Evolutionary conservation across 371 early-diverging fungal genomes (phyloP).

Genomic region (Syncephalis plumigaleata): DNA sequence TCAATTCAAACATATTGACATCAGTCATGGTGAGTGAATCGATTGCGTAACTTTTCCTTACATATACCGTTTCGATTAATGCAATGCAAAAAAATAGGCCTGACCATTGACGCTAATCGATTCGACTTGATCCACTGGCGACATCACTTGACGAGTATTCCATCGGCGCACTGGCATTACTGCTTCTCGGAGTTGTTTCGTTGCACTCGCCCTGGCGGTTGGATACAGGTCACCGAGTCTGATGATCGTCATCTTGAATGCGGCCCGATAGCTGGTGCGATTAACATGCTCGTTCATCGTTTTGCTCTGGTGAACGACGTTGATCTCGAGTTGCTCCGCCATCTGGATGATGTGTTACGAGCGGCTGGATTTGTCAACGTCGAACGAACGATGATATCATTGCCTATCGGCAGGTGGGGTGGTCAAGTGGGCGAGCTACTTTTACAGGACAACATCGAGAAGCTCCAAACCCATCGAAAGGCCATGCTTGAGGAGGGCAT

Average conservation of each 20-base stretch:
- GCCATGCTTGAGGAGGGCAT: slow-evolving; percentile 12
- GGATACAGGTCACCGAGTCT: slow-evolving; percentile 27
- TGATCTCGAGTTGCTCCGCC: slow-evolving; percentile 13
- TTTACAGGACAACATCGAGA: slow-evolving; percentile 12
- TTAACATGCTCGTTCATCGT: slow-evolving; percentile 13
- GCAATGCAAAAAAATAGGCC: no score
- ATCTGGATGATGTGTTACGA: slow-evolving; percentile 10
- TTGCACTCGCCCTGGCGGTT: slow-evolving; percentile 16
- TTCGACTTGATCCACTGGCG: no score
- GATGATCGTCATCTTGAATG: slow-evolving; percentile 23
- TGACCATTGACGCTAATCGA: no score
- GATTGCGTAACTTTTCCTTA: no score
- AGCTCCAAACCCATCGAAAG: slow-evolving; percentile 9
- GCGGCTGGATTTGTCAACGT: slow-evolving; percentile 9
- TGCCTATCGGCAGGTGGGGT: slow-evolving; percentile 14
- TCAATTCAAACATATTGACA: no score
- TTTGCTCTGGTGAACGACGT: slow-evolving; percentile 14
- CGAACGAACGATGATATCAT: slow-evolving; percentile 11
- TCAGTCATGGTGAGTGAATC: no score
- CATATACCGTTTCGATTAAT: no score
- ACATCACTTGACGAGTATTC: no score
- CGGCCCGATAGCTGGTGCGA: slow-evolving; percentile 19
- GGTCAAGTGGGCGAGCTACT: slow-evolving; percentile 12
- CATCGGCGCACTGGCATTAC: no score
- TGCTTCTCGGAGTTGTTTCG: no score